Evolutionary conservation across 1,284 basidiomycete species (phyloP).

Genomic region (Trametes pubescens): DNA sequence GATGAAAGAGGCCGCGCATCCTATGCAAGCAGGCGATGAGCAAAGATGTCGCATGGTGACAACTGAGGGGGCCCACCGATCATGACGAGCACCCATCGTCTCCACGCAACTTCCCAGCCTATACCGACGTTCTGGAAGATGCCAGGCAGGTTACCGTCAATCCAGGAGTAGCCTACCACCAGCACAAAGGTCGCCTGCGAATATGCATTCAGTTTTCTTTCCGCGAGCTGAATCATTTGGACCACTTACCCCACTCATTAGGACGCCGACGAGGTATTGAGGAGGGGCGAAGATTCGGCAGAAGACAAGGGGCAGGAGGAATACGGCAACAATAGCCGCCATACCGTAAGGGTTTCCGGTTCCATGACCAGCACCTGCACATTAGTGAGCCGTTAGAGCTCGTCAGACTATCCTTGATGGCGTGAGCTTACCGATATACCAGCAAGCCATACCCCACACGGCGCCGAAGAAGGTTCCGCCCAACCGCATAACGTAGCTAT

Average conservation of each 20-base stretch:
- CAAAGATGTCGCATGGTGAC: not conserved
- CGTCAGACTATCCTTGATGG: too few relatives aligned
- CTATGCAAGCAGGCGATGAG: slow-evolving; percentile 35
- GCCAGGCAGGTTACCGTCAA: slow-evolving; percentile 59
- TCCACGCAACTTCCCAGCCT: slow-evolving; percentile 64
- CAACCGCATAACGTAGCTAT: slow-evolving; percentile 56
- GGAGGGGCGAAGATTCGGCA: slow-evolving; percentile 59
- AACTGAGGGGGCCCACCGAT: slow-evolving; percentile 46
- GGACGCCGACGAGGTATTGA: slow-evolving; percentile 47
- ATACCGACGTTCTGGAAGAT: slow-evolving; percentile 56
- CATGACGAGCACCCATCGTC: slow-evolving; percentile 54
- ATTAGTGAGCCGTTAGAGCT: not conserved
- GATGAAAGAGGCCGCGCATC: slow-evolving; percentile 55
- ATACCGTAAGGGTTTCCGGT: slow-evolving; percentile 66
- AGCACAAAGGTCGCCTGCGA: slow-evolving; percentile 52
- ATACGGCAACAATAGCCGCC: slow-evolving; percentile 59
- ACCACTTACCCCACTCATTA: slow-evolving; percentile 49
- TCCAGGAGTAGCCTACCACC: slow-evolving; percentile 68
- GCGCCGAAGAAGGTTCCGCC: slow-evolving; percentile 50
- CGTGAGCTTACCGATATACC: slow-evolving; percentile 57
- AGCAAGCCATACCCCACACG: slow-evolving; percentile 59
- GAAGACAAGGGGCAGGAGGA: slow-evolving; percentile 63
- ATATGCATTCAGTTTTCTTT: not conserved
- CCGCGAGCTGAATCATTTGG: not conserved
- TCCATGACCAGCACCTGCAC: slow-evolving; percentile 55